These are phyloP conservation scores for Podaxis carcinomalis DNA, from an alignment of 768 basidiomycete genomes.

Conservation along the genomic window DNA sequence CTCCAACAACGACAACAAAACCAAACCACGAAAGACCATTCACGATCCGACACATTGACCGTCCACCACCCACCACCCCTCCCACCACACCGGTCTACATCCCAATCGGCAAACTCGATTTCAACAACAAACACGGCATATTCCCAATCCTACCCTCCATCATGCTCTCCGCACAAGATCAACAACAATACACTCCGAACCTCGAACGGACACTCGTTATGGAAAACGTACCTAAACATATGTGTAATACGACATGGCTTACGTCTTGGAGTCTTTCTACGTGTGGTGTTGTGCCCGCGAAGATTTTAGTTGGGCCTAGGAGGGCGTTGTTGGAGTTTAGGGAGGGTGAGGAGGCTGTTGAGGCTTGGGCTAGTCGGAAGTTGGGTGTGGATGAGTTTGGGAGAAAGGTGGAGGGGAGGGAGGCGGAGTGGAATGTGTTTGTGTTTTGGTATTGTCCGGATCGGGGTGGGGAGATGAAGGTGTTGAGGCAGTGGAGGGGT, in stretches of 20 bases:
- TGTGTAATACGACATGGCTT: slow-evolving; percentile 38
- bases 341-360: slow-evolving; percentile 36
- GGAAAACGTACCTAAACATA: slow-evolving; percentile 48
- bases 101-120: slow-evolving; percentile 43
- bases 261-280: slow-evolving; percentile 39
- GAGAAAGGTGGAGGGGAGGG: not conserved
- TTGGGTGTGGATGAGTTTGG: slow-evolving; percentile 25
- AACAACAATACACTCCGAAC: slow-evolving; percentile 35
- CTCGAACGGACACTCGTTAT: slow-evolving; percentile 51
- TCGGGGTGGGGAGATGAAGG: slow-evolving; percentile 41
- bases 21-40: slow-evolving; percentile 1
- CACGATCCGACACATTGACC: not conserved
- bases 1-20: not conserved
- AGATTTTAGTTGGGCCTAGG: slow-evolving; percentile 36
- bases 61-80: not conserved
- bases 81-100: slow-evolving; percentile 16
- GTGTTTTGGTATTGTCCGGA: slow-evolving; percentile 38
- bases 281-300: slow-evolving; percentile 32
- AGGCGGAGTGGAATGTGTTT: not conserved
- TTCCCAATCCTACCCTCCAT: slow-evolving; percentile 28
- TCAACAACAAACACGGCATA: slow-evolving; percentile 41
- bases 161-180: not conserved
- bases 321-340: slow-evolving; percentile 52
- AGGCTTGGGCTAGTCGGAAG: slow-evolving; percentile 47
- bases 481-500: slow-evolving; percentile 41